These are phyloP conservation scores for Sclerotinia spermophila DNA, from an alignment of 2,329 filamentous ascomycete genomes.

Conservation along the genomic window DNA sequence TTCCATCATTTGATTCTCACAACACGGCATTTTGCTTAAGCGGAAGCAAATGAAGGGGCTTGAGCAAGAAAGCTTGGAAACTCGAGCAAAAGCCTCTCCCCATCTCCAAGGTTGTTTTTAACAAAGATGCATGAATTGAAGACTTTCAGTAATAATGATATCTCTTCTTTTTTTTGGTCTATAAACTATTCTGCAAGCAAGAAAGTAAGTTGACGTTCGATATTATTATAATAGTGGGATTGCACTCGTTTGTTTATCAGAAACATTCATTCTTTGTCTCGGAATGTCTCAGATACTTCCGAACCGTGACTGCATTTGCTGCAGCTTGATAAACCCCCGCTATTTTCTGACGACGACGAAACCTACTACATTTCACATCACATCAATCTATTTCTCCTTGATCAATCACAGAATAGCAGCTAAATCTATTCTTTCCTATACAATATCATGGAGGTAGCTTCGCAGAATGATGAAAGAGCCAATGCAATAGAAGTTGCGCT, in stretches of 20 bases:
- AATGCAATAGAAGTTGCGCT: neutral
- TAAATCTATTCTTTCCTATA: neutral
- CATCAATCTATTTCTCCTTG: neutral
- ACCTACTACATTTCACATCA: neutral
- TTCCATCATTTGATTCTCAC: neutral
- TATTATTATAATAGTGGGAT: neutral
- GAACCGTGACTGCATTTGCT: constrained; percentile 12
- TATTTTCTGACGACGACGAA: constrained; percentile 4
- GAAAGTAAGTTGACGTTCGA: neutral
- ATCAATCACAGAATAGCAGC: neutral
- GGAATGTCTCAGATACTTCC: constrained; percentile 16
- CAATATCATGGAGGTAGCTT: neutral
- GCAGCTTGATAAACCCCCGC: constrained; percentile 13
- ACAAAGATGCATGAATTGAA: neutral
- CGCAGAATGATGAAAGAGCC: neutral
- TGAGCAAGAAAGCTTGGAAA: neutral
- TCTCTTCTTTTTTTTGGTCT: neutral
- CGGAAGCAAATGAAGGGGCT: constrained; percentile 15
- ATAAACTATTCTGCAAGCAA: neutral
- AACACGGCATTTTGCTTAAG: neutral
- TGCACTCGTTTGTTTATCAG: neutral
- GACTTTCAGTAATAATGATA: neutral
- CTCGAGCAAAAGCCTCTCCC: neutral
- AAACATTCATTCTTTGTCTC: constrained; percentile 12
- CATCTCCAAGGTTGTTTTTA: neutral